Evolutionary conservation across 73 alveolate species (phyloP).

Genomic region (Paramecium sonneborni): DNA sequence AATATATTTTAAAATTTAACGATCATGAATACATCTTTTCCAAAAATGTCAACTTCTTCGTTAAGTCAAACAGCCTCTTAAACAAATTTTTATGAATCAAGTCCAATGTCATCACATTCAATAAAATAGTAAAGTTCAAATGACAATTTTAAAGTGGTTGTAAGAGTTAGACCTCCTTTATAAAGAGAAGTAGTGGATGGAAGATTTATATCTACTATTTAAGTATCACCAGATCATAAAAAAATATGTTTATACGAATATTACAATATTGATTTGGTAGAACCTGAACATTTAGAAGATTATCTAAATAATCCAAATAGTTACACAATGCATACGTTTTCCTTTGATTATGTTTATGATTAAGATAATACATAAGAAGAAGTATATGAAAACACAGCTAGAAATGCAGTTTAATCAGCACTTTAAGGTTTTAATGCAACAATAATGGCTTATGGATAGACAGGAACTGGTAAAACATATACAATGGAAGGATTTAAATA

Average conservation of each 20-base stretch:
- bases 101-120: neutral
- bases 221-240: slow-evolving; percentile 55
- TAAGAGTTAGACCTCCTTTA: slow-evolving; percentile 99
- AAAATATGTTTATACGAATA: slow-evolving; percentile 55
- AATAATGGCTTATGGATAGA: slow-evolving; percentile 97
- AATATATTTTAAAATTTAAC: neutral
- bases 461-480: slow-evolving; percentile 98
- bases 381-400: slow-evolving; percentile 95
- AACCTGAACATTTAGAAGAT: slow-evolving; percentile 54
- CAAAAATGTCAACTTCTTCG: neutral
- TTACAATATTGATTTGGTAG: slow-evolving; percentile 55
- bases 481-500: slow-evolving; percentile 99
- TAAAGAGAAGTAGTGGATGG: slow-evolving; percentile 91
- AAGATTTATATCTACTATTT: slow-evolving; percentile 48
- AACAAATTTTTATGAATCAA: neutral
- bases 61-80: neutral
- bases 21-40: neutral
- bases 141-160: slow-evolving; percentile 96
- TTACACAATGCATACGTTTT: slow-evolving; percentile 84
- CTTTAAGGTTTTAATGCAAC: slow-evolving; percentile 98
- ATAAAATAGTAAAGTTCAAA: neutral
- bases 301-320: slow-evolving; percentile 56
- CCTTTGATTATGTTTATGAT: slow-evolving; percentile 94
- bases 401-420: slow-evolving; percentile 85
- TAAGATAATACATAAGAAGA: slow-evolving; percentile 90